These are phyloP conservation scores for Aquilaria agallochum DNA, from an alignment of 441 rosid species.

Conservation along the genomic window DNA sequence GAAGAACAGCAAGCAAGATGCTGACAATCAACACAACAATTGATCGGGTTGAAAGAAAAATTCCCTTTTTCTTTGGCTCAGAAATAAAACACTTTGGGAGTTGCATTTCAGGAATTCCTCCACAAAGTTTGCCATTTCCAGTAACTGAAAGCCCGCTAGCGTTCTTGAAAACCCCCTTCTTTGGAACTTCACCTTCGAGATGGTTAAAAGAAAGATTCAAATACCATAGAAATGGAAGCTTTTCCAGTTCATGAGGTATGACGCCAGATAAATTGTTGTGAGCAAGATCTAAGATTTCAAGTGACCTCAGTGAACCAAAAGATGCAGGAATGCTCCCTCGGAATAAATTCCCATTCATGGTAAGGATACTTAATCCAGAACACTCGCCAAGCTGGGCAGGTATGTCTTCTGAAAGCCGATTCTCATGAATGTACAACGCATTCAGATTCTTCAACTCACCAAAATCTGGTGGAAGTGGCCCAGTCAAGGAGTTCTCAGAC, in stretches of 20 bases:
- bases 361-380: slow-evolving; percentile 8
- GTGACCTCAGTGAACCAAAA: slow-evolving; percentile 2
- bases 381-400: slow-evolving; percentile 9
- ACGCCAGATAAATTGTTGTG: background rate
- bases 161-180: slow-evolving; percentile 5
- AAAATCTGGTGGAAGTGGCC: background rate
- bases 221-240: slow-evolving; percentile 4
- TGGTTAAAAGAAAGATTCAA: slow-evolving; percentile 10
- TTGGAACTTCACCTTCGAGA: slow-evolving; percentile 13
- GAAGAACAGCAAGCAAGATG: slow-evolving; percentile 1
- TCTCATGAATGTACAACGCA: background rate
- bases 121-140: slow-evolving; percentile 7
- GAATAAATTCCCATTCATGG: slow-evolving; percentile 5
- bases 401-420: slow-evolving; percentile 9
- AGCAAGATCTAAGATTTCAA: slow-evolving; percentile 11
- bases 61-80: background rate
- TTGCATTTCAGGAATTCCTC: slow-evolving; percentile 5
- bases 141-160: slow-evolving; percentile 4
- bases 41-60: background rate
- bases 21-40: slow-evolving; percentile 1
- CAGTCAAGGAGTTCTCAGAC: slow-evolving; percentile 7
- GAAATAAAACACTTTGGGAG: slow-evolving; percentile 2
- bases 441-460: slow-evolving; percentile 1
- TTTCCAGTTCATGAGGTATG: slow-evolving; percentile 8
- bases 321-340: slow-evolving; percentile 14